Conservation (phyloP, 768 basidiomycete genomes). For the Rhodosporidiobolus sp. region DNA sequence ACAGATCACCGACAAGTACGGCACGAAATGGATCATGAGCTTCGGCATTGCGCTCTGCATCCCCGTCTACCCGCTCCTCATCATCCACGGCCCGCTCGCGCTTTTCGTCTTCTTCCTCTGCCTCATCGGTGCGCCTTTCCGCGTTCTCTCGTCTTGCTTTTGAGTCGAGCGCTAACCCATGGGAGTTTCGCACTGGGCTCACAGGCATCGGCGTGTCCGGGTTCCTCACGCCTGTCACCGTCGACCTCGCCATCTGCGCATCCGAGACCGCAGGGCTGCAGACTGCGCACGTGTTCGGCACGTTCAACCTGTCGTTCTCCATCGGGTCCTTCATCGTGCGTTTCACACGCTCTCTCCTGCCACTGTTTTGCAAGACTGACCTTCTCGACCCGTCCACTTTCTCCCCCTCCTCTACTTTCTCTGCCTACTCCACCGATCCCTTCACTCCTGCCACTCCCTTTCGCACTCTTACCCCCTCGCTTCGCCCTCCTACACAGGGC, state of each 20-base stretch:
- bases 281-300: constrained; percentile 22
- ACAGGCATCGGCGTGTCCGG: constrained; percentile 13
- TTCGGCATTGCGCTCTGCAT: constrained; percentile 10
- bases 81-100: constrained; percentile 26
- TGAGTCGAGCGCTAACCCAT: neutral
- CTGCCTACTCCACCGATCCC: too few relatives aligned
- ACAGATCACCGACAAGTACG: constrained; percentile 23
- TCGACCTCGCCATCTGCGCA: constrained; percentile 19
- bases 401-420: neutral
- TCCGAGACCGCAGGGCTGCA: neutral
- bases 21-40: constrained; percentile 23
- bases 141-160: too few relatives aligned
- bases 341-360: neutral
- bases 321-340: constrained; percentile 10
- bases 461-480: neutral
- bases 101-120: constrained; percentile 35
- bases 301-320: constrained; percentile 25
- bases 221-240: constrained; percentile 20
- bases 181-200: neutral
- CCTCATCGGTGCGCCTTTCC: constrained; percentile 12
- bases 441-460: neutral
- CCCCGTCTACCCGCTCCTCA: constrained; percentile 23
- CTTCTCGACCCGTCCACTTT: neutral
- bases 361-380: too few relatives aligned
- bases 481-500: neutral